A percentile compares a stretch with the other conserved stretches of the same genome.
These are phyloP conservation scores for Carex sylvatica DNA, from an alignment of 202 grass and related monocot species.

Conservation along the genomic window DNA sequence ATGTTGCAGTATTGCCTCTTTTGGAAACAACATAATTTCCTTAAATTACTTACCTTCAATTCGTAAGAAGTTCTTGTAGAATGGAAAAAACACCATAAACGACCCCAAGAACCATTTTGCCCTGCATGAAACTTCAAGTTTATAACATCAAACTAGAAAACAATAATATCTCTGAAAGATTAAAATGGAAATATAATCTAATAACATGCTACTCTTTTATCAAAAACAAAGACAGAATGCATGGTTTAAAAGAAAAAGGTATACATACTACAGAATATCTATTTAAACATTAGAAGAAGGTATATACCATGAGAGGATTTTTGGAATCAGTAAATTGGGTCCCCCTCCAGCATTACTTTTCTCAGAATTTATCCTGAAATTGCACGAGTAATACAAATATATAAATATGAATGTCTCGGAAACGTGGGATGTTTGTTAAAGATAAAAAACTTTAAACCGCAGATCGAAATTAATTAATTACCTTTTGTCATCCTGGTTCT, in stretches of 20 bases:
- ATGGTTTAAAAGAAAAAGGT: too few relatives aligned
- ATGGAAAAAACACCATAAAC: conserved; percentile 44
- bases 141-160: neutral
- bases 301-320: conserved; percentile 9
- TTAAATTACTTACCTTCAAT: conserved; percentile 46
- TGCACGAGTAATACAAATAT: neutral
- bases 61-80: conserved; percentile 52
- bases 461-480: neutral
- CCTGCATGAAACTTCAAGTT: conserved; percentile 32
- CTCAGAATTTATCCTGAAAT: neutral
- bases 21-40: neutral
- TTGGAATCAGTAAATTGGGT: neutral
- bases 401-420: neutral
- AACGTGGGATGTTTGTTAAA: neutral
- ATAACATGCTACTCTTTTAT: neutral
- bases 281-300: too few relatives aligned
- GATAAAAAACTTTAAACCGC: neutral
- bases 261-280: too few relatives aligned
- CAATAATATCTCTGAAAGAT: neutral
- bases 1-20: neutral
- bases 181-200: too few relatives aligned
- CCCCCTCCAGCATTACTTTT: neutral
- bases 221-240: too few relatives aligned
- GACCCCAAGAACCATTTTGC: conserved; percentile 45
- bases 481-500: neutral